Conservation (phyloP, 768 basidiomycete species). For the Pisolithus sp. region DNA sequence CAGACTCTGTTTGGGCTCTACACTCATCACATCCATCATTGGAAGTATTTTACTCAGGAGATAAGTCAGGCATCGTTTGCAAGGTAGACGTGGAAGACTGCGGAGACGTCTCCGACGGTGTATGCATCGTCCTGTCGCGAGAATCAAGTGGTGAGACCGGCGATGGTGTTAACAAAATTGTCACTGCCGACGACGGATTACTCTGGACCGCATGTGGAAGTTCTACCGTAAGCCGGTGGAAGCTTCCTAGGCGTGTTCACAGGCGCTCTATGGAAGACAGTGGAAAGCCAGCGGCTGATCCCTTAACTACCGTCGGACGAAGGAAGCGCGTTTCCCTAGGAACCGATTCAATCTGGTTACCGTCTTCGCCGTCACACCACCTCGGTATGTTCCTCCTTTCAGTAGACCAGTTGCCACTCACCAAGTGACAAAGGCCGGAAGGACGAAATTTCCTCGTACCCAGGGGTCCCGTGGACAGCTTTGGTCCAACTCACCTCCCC, state of each 20-base stretch:
- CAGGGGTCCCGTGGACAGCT: conserved; percentile 65
- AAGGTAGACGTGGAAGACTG: conserved; percentile 86
- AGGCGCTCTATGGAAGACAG: conserved; percentile 11
- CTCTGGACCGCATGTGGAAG: conserved; percentile 89
- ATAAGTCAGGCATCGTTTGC: conserved; percentile 83
- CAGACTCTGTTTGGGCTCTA: conserved; percentile 92
- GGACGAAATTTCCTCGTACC: conserved; percentile 32
- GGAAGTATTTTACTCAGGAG: conserved; percentile 90
- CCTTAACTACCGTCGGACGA: conserved; percentile 1
- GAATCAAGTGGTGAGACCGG: conserved; percentile 40
- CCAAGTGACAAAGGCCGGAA: conserved; percentile 10
- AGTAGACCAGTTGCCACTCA: conserved; percentile 6
- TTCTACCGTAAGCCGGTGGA: conserved; percentile 80
- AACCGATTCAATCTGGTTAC: conserved; percentile 14
- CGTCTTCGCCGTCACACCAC: conserved; percentile 2
- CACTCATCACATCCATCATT: conserved; percentile 83
- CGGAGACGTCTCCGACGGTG: conserved; percentile 77
- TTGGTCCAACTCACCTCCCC: conserved; percentile 65
- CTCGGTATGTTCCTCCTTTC: conserved; percentile 15
- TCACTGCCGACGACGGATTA: conserved; percentile 73
- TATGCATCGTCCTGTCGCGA: conserved; percentile 80
- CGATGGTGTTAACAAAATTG: conserved; percentile 79
- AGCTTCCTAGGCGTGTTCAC: conserved; percentile 44
- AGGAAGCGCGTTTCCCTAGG: conserved; percentile 8
- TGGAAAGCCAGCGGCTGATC: conserved; percentile 9